Percentiles rank a stretch among this genome's conserved stretches.
phyloP scores from a whole-genome alignment of 2,329 filamentous ascomycete genomes.

The Orbilia blumenaviensis region DNA sequence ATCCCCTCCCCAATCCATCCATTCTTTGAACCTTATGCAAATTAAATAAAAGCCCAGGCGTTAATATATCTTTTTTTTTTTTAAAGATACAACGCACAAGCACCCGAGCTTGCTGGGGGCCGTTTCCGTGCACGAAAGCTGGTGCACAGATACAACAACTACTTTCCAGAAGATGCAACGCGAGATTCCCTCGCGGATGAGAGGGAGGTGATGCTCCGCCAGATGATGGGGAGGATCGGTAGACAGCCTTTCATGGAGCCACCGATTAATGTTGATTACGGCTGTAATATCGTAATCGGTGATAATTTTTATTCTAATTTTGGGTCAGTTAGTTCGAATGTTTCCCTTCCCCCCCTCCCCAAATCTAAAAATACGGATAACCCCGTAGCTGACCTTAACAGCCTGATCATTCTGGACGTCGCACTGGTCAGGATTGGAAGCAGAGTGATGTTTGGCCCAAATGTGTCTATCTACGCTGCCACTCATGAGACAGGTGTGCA shows the following conservation, averaged over 20 bases:
- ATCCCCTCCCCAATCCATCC: not conserved
- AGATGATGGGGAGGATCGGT: conserved; percentile 66
- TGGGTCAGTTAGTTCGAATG: too few species aligned
- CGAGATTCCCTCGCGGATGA: conserved; percentile 61
- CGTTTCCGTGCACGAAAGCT: conserved; percentile 68
- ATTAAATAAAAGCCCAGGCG: too few species aligned
- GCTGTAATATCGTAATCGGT: conserved; percentile 71
- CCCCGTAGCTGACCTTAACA: too few species aligned
- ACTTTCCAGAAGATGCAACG: conserved; percentile 66
- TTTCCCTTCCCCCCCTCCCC: too few species aligned
- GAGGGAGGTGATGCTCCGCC: conserved; percentile 64
- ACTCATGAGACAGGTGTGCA: conserved; percentile 79
- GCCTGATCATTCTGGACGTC: conserved; percentile 65
- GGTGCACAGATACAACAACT: conserved; percentile 69
- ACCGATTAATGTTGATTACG: conserved; percentile 72
- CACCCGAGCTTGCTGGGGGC: conserved; percentile 64
- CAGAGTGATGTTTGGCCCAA: conserved; percentile 80
- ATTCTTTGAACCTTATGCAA: not conserved
- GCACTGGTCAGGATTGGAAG: conserved; percentile 70
- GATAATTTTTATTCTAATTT: conserved; percentile 73
- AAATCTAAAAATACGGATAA: too few species aligned
- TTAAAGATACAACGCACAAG: conserved; percentile 65
- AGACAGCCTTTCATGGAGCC: conserved; percentile 69
- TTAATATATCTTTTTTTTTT: not conserved
- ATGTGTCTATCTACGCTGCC: conserved; percentile 77